Evolutionary conservation across 176 grass and related monocot species (phyloP).

Genomic region (Triticum turgidum): DNA sequence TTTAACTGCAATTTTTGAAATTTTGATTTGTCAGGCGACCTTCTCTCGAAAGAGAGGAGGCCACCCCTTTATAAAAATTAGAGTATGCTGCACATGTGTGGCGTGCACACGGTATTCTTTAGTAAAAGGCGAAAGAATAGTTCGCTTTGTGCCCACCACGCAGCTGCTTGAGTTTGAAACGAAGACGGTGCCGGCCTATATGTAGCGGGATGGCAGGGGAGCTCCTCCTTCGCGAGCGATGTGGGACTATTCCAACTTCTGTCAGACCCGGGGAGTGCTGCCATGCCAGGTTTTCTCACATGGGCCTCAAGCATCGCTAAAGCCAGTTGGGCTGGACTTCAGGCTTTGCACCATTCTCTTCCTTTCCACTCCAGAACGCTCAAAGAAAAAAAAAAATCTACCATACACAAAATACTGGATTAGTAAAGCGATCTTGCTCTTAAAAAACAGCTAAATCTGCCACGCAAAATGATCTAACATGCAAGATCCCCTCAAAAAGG

Average conservation of each 20-base stretch:
- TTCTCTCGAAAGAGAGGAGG: neutral
- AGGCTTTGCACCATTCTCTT: neutral
- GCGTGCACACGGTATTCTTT: slow-evolving; percentile 57
- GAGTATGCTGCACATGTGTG: neutral
- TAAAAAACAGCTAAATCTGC: too few relatives aligned
- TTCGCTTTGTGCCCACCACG: slow-evolving; percentile 56
- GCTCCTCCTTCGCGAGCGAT: neutral
- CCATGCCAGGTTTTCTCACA: neutral
- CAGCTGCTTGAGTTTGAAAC: slow-evolving; percentile 24
- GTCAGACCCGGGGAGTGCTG: neutral
- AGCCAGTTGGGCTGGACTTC: neutral
- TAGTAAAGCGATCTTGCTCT: too few relatives aligned
- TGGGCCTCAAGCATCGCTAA: neutral
- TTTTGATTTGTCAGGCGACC: neutral
- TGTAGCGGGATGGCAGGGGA: neutral
- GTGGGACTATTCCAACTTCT: neutral
- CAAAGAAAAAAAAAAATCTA: too few relatives aligned
- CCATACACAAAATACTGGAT: too few relatives aligned
- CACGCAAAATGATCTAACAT: neutral
- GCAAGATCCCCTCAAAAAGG: neutral
- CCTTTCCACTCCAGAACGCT: neutral
- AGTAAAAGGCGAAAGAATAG: slow-evolving; percentile 93
- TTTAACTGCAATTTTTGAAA: neutral
- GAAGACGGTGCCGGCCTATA: neutral
- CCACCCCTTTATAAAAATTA: neutral